These are phyloP conservation scores for Fagopyrum esculentum DNA, from an alignment of 148 eudicot species.

Conservation along the genomic window DNA sequence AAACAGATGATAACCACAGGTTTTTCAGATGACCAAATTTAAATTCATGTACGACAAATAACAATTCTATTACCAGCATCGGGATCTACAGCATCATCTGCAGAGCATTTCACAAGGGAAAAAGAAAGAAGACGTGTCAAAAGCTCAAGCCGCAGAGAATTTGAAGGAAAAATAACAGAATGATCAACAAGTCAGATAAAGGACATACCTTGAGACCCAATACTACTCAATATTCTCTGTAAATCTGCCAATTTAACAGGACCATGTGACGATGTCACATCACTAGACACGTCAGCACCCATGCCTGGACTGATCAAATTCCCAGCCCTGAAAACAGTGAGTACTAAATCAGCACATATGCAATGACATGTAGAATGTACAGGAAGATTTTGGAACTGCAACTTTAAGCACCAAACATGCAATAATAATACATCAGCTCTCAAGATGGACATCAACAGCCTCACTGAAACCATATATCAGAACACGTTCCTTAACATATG, in stretches of 20 bases:
- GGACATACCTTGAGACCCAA: constrained; percentile 60
- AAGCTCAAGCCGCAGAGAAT: not conserved
- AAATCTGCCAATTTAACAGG: constrained; percentile 88
- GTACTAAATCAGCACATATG: constrained; percentile 1
- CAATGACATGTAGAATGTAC: not conserved
- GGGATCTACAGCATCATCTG: constrained; percentile 62
- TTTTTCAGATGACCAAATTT: not conserved
- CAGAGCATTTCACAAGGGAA: constrained; percentile 19
- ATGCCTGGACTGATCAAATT: constrained; percentile 74
- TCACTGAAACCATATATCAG: not conserved
- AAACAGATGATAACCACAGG: not conserved
- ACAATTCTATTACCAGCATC: constrained; percentile 63
- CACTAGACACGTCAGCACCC: constrained; percentile 73
- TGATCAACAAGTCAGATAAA: not conserved
- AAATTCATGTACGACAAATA: not conserved
- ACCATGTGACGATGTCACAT: constrained; percentile 81
- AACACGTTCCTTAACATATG: no score
- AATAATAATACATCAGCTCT: not conserved
- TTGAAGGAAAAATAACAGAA: not conserved
- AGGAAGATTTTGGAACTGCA: not conserved
- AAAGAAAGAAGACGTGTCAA: constrained; percentile 6
- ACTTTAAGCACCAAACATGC: not conserved
- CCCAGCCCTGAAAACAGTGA: constrained; percentile 55
- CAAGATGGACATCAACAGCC: not conserved
- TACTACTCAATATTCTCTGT: constrained; percentile 86